Base-by-base conservation (phyloP, 202 grass and related monocot genomes). In the Zoysia matrella region DNA sequence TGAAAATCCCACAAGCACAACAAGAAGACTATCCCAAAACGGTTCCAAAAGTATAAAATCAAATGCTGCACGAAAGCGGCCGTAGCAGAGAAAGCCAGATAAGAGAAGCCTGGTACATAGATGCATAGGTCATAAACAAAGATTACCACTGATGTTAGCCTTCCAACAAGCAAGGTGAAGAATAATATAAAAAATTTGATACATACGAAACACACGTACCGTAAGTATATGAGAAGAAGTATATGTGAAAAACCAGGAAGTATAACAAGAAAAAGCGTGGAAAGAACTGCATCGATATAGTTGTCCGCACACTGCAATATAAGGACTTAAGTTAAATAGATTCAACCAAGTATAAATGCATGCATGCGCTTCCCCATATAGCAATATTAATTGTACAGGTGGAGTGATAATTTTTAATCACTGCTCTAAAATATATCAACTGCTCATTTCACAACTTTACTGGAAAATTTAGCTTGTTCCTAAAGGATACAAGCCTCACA, bases 281-380 rank as follows among this genome's bases (percentile, higher is more conserved):
- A 88, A 99, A 99, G 83, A 99, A 99, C 87, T 96, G 96, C 96
- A 99, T 96, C 12, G 96, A 99, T 89, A 99, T 94, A 52, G 96
- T 87, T 86, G 96, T 99, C 67, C 96, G 82, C 52, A 99, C 93
- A 76, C 96, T 99, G 87, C 80, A 93, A 86, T 79, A 73, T 39
- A 78, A 89, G 50, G 47, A 84, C 47, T 69, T 56, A 12, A 75
- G 71, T n/a, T 67, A 73, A 69, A 30, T 85, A 90, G 71, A 46
- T 67, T 71, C 67, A 74, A 76, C 48, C 52, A 15, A 62, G 46
- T 61, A 40, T 78, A 83, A 62, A 70, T 52, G 49, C 13, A 75
- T 30, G 22, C 22, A 30, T 30, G 22, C 22, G 22, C 22, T 30
- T 30, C 22, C 22, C 22, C 22, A 30, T 60, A 67, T 7, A 11